Base-by-base conservation (phyloP, 345 rosid species). In the Gossypium arboreum region DNA sequence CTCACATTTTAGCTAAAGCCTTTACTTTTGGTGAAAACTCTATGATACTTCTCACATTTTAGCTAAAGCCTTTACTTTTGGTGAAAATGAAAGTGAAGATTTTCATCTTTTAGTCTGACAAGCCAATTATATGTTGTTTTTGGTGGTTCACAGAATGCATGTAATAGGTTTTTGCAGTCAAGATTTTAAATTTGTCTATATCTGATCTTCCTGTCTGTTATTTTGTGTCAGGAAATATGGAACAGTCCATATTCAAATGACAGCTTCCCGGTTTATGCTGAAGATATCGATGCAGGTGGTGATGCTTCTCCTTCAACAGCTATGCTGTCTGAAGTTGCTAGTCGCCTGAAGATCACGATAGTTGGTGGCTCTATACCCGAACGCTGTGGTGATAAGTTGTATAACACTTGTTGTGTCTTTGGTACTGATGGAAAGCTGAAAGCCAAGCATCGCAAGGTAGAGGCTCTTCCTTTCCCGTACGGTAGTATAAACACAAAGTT, bases 291-390 rank as follows among this genome's bases (percentile, higher is more conserved):
- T 79, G 85, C 82, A 0, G 91, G 89, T 29, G 84, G 81, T 8
- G 87, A 84, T 72, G 86, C 86, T 18, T 95, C 97, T 67, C 99
- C 97, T 71, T 93, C 97, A 2, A 87, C 88, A 2, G 90, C 91
- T 22, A 93, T 95, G 99, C 87, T 93, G 18, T 91, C 97, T 48
- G 90, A 95, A 85, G 86, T 78, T 72, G 83, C 98, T 45, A 77
- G 84, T 68, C 86, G 68, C 77, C 80, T 91, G 22, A 85, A 85
- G 74, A 83, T 95, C 77, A 93, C 99, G 10, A 84, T 93, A 44
- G 84, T 95, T 59, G 97, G 98, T 74, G 99, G 98, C 76, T 95
- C 98, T 50, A 86, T 93, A 8, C 97, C 97, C 0, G 98, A 93
- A 76, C 84, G 84, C 58, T 84, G 76, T 62, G 92, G 92, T 2